A percentile compares a stretch with the other conserved stretches of the same genome.
Conservation (phyloP, 495 filamentous ascomycete genomes). For the Penicillium mononematosum region DNA sequence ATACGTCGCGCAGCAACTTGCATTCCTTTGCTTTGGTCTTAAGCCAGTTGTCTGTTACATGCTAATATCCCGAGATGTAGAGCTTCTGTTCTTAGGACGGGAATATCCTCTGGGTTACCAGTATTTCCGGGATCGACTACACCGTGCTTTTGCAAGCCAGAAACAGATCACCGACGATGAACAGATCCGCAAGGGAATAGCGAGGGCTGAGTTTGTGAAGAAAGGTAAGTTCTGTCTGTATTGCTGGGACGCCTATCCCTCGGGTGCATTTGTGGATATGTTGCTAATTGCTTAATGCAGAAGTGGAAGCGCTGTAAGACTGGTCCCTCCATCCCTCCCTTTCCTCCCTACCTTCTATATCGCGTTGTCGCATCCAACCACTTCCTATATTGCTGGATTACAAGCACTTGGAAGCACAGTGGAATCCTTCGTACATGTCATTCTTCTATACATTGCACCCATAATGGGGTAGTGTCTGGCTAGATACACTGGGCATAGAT, state of each 20-base stretch:
- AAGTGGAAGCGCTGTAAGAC: constrained; percentile 89
- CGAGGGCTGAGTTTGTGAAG: constrained; percentile 80
- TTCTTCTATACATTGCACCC: constrained; percentile 19
- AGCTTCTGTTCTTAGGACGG: constrained; percentile 78
- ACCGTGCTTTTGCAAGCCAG: constrained; percentile 79
- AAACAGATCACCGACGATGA: constrained; percentile 66
- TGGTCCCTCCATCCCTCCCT: not conserved
- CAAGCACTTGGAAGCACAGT: constrained; percentile 3
- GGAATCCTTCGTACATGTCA: constrained; percentile 17
- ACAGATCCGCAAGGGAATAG: constrained; percentile 72
- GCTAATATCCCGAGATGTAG: constrained; percentile 38
- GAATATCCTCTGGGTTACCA: constrained; percentile 85
- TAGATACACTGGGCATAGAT: constrained; percentile 16
- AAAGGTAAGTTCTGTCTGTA: constrained; percentile 59
- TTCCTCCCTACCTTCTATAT: not conserved
- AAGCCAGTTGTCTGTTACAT: not conserved
- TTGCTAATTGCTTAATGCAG: constrained; percentile 37
- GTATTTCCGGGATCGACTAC: constrained; percentile 79
- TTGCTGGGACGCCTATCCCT: not conserved
- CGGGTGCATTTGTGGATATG: not conserved
- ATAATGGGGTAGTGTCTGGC: constrained; percentile 10
- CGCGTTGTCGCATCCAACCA: not conserved
- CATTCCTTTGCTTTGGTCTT: not conserved
- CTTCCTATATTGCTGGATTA: not conserved
- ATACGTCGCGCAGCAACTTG: not conserved